Evolutionary conservation across 2,329 filamentous ascomycete genomes (phyloP), one percentile per base, ranked within the genome.

Genomic region (Calcarisporium arbuscula): DNA sequence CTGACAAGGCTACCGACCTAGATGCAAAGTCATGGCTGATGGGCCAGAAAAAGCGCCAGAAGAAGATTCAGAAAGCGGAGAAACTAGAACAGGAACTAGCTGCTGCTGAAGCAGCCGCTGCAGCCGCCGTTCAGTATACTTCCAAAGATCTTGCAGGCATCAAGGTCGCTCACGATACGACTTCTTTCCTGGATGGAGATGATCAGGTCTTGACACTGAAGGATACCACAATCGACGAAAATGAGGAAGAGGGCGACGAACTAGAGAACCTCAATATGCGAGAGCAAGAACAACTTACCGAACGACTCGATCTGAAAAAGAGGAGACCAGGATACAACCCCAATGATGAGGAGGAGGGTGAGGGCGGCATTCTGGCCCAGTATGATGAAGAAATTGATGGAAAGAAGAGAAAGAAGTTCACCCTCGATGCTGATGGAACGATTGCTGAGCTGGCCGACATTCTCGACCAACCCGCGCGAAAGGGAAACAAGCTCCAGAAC

Each of bases 321-420:
- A 87, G 88, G 59, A 85, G 82, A 53, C 82, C 83, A 1, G 80
- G 80, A 2, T 98, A 98, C 58, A 86, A 98, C 49, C 89, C 90
- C 0, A 82, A 86, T 41, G 66, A 86, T 44, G 67, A 81, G 21
- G 72, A 79, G 19, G 73, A 73, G 17, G 81, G 74, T 10, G 68
- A 80, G 38, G 72, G 72, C 14, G 73, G 74, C 6, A 79, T 98
- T 17, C 64, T 98, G 27, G 77, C 85, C 11, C 90, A 98, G 48
- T 98, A 98, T 53, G 92, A 96, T 49, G 92, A 96, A 44, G 90
- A 95, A 52, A 94, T 95, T 34, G 77, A 83, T 22, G 88, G 88
- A 36, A 95, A 94, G 62, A 92, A 94, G 64, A 68, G 73, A 36
- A 95, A 94, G 56, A 74, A 75, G 17, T 98, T 98, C 50, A 95